A percentile compares a stretch with the other conserved stretches of the same genome.
phyloP scores from a whole-genome alignment of 164 flowering plant species.

The Sextonia rubra region DNA sequence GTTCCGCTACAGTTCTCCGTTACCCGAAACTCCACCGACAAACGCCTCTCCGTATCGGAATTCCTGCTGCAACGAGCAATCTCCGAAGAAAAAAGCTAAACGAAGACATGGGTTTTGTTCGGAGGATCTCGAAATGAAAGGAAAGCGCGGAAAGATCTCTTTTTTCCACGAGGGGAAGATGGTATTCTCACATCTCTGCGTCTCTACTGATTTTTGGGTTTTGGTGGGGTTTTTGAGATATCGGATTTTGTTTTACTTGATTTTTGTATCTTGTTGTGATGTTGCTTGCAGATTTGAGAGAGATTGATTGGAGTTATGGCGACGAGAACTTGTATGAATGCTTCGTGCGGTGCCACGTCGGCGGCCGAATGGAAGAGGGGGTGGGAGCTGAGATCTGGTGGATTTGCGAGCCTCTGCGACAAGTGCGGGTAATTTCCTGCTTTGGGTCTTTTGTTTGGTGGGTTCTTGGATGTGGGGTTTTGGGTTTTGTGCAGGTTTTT shows the following conservation, averaged over 20 bases:
- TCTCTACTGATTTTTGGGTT: background rate
- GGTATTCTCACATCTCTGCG: background rate
- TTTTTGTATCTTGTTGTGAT: background rate
- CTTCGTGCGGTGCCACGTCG: slow-evolving; percentile 37
- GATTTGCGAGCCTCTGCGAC: slow-evolving; percentile 56
- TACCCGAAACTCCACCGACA: slow-evolving; percentile 7
- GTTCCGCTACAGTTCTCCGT: slow-evolving; percentile 9
- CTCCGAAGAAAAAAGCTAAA: background rate
- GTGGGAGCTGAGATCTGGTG: slow-evolving; percentile 71
- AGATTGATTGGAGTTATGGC: slow-evolving; percentile 31
- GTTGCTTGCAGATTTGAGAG: slow-evolving; percentile 10
- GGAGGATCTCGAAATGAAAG: slow-evolving; percentile 1
- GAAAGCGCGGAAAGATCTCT: background rate
- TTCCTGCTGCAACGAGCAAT: background rate
- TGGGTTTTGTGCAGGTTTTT: background rate
- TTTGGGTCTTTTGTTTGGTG: background rate
- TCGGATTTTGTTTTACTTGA: background rate
- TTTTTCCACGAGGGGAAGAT: slow-evolving; percentile 1
- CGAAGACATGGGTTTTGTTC: background rate
- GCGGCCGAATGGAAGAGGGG: slow-evolving; percentile 56
- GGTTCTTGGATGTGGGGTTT: background rate
- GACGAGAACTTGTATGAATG: slow-evolving; percentile 55
- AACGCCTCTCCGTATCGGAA: background rate
- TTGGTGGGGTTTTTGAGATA: slow-evolving; percentile 2
- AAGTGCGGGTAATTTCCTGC: slow-evolving; percentile 55